Conservation (phyloP, 805 yeast species). For the Kazachstania africana region DNA sequence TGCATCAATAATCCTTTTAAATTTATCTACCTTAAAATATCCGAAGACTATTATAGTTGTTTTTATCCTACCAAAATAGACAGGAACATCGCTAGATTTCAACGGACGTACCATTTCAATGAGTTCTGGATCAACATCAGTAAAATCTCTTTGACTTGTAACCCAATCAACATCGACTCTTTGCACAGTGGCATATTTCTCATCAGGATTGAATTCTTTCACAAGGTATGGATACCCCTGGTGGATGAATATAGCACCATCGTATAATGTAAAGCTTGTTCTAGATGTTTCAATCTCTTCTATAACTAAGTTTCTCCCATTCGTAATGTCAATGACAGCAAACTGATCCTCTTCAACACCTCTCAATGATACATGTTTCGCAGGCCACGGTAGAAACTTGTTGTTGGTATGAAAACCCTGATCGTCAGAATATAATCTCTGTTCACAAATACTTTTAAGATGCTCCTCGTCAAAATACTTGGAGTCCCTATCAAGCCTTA, state of each 20-base stretch:
- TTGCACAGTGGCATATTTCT: conserved; percentile 71
- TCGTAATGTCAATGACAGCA: conserved; percentile 86
- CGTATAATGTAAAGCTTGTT: conserved; percentile 79
- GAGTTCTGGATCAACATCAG: conserved; percentile 81
- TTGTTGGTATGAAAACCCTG: conserved; percentile 45
- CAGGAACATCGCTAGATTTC: conserved; percentile 40
- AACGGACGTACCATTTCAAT: conserved; percentile 54
- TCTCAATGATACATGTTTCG: conserved; percentile 62
- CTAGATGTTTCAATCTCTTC: conserved; percentile 86
- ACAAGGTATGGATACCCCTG: conserved; percentile 89
- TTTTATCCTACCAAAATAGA: conserved; percentile 63
- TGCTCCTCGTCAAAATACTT: conserved; percentile 37
- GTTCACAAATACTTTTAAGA: conserved; percentile 27
- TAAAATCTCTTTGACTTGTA: conserved; percentile 82
- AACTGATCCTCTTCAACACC: conserved; percentile 72
- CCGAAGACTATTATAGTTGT: conserved; percentile 81
- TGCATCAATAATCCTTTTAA: conserved; percentile 76
- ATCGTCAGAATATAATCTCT: conserved; percentile 30
- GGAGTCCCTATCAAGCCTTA: conserved; percentile 40
- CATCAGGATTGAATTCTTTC: conserved; percentile 69
- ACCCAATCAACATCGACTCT: conserved; percentile 91
- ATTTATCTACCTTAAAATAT: conserved; percentile 72
- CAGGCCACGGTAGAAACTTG: conserved; percentile 70
- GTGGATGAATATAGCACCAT: conserved; percentile 87
- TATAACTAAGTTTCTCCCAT: conserved; percentile 60